Percentiles rank a stretch among this genome's conserved stretches.
phyloP scores from a whole-genome alignment of 495 filamentous ascomycete genomes.

The Annulohypoxylon nitens region DNA sequence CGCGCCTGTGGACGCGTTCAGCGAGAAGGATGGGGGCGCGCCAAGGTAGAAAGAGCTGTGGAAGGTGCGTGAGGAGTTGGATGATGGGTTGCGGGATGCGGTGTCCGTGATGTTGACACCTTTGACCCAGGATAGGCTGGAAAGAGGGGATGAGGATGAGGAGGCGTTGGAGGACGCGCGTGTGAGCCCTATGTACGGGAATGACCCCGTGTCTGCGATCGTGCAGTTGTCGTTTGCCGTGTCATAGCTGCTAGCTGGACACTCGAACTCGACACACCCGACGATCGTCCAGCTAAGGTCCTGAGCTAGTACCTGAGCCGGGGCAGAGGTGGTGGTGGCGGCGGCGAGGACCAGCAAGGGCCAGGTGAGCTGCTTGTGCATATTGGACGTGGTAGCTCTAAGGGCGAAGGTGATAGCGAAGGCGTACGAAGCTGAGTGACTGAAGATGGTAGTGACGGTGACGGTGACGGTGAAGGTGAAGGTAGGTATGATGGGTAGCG shows the following conservation, averaged over 20 bases:
- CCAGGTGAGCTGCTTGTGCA: constrained; percentile 17
- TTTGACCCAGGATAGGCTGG: constrained; percentile 44
- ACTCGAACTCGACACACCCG: constrained; percentile 42
- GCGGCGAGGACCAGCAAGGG: constrained; percentile 13
- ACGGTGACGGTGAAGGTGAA: background rate
- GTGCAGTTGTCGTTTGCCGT: constrained; percentile 41
- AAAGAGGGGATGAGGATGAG: constrained; percentile 5
- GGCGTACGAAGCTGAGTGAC: background rate
- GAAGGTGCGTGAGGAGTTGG: constrained; percentile 9
- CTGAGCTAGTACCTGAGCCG: constrained; percentile 25
- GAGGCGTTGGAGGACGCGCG: constrained; percentile 21
- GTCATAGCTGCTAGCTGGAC: constrained; percentile 28
- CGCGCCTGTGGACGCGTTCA: constrained; percentile 29
- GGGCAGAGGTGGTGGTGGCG: background rate
- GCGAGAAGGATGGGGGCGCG: constrained; percentile 20
- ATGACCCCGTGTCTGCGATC: constrained; percentile 40
- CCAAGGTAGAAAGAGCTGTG: constrained; percentile 40
- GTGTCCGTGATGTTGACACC: constrained; percentile 36
- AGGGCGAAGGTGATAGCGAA: background rate
- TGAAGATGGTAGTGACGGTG: background rate
- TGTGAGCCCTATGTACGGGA: constrained; percentile 36
- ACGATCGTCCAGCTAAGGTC: constrained; percentile 47
- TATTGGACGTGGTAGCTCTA: background rate
- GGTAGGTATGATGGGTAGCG: background rate
- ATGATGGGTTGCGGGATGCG: too few relatives aligned